Evolutionary conservation across 2,329 filamentous ascomycete species (phyloP).

Genomic region (Fusarium illudens): DNA sequence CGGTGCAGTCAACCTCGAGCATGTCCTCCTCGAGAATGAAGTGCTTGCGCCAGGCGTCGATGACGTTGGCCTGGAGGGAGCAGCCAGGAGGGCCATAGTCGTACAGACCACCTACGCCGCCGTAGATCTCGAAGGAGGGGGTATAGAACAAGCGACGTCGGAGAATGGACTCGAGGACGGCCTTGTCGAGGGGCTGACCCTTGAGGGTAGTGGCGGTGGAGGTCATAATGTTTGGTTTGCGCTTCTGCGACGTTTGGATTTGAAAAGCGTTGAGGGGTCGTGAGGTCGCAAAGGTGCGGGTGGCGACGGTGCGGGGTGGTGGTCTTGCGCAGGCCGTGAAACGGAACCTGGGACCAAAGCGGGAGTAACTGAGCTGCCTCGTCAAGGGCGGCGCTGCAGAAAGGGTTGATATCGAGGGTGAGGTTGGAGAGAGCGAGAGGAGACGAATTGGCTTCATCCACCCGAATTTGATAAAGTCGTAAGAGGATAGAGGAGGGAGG

Average conservation of each 20-base stretch:
- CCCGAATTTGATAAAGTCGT: slow-evolving; percentile 30
- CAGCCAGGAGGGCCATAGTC: slow-evolving; percentile 93
- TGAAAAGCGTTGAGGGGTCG: slow-evolving; percentile 44
- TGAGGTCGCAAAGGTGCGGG: slow-evolving; percentile 43
- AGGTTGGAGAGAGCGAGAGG: slow-evolving; percentile 27
- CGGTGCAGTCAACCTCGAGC: slow-evolving; percentile 94
- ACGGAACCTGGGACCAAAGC: slow-evolving; percentile 26
- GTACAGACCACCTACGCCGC: slow-evolving; percentile 86
- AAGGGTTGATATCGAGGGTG: slow-evolving; percentile 11
- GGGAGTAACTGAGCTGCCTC: slow-evolving; percentile 29
- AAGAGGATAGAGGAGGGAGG: slow-evolving; percentile 29
- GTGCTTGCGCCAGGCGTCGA: slow-evolving; percentile 91
- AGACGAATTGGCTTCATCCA: slow-evolving; percentile 45
- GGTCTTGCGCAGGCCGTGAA: slow-evolving; percentile 37
- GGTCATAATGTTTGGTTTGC: slow-evolving; percentile 51
- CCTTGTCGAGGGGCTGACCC: slow-evolving; percentile 88
- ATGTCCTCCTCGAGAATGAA: slow-evolving; percentile 94
- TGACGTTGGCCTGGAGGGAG: slow-evolving; percentile 84
- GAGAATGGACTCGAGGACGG: slow-evolving; percentile 83
- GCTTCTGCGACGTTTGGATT: slow-evolving; percentile 40
- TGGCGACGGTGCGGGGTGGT: slow-evolving; percentile 33
- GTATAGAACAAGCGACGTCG: slow-evolving; percentile 93
- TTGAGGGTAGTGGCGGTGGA: slow-evolving; percentile 77
- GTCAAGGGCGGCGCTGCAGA: slow-evolving; percentile 25
- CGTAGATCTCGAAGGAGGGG: slow-evolving; percentile 94